These are phyloP conservation scores for Cercospora sp. DNA, from an alignment of 2,329 filamentous ascomycete genomes.

Conservation along the genomic window DNA sequence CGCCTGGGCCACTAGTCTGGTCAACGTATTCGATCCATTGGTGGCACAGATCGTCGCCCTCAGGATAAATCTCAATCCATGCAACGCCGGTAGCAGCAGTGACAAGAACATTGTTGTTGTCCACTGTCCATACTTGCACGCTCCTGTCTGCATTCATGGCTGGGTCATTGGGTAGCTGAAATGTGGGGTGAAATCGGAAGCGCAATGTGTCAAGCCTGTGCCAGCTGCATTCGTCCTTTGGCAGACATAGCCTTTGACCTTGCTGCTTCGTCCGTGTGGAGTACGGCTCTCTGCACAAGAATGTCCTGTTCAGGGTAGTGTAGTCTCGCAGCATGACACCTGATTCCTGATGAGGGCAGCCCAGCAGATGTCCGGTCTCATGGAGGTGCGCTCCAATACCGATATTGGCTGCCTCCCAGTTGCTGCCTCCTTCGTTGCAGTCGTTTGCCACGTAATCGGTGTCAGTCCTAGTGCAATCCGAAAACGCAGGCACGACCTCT, in stretches of 20 bases:
- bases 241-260: slow-evolving; percentile 69
- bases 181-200: slow-evolving; percentile 88
- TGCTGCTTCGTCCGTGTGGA: slow-evolving; percentile 84
- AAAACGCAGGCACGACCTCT: slow-evolving; percentile 85
- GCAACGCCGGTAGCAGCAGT: slow-evolving; percentile 80
- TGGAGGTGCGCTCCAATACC: slow-evolving; percentile 92
- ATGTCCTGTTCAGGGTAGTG: slow-evolving; percentile 78
- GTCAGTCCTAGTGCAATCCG: slow-evolving; percentile 87
- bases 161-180: slow-evolving; percentile 76
- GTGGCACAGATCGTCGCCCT: slow-evolving; percentile 78
- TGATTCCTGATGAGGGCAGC: slow-evolving; percentile 82
- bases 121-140: slow-evolving; percentile 82
- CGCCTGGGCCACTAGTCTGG: slow-evolving; percentile 57
- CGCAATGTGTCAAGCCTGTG: slow-evolving; percentile 85
- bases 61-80: slow-evolving; percentile 78
- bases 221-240: slow-evolving; percentile 85
- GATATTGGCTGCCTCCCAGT: slow-evolving; percentile 93
- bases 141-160: slow-evolving; percentile 67
- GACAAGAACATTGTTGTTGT: slow-evolving; percentile 72
- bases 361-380: slow-evolving; percentile 86
- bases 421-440: slow-evolving; percentile 81
- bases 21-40: slow-evolving; percentile 78
- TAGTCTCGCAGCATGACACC: slow-evolving; percentile 95
- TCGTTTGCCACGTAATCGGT: slow-evolving; percentile 79
- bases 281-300: slow-evolving; percentile 77